Evolutionary conservation across 129 eudicot genomes (phyloP), one percentile per base, ranked within the genome.

Genomic region (Helianthus tuberosus): DNA sequence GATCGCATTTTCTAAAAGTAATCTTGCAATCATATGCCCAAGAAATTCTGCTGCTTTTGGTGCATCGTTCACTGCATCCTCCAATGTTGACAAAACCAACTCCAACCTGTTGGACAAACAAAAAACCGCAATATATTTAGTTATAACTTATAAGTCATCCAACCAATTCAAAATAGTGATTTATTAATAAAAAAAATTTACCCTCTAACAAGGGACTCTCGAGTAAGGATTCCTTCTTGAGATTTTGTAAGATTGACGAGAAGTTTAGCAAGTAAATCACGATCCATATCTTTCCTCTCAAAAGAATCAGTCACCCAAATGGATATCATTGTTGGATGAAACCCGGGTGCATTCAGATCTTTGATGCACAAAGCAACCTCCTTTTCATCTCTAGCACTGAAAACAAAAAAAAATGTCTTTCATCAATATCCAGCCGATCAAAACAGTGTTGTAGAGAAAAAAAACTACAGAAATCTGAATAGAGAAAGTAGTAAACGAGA

Each of bases 381-480:
- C 52, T 89, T 95, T 83, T 91, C 97, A 16, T 95, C 99, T 71
- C 91, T 91, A 1, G 87, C 90, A 82, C 99, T 95, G 85, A 76
- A 54, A 39, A 48, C 71, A 16, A 72, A 27, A 71, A 43, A 0
- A 67, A n/a, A 32, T 29, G 3, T 25, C 4, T 29, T n/a, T 13
- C 12, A 44, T 69, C 10, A 69, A 48, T 16, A 71, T 32, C 48
- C 25, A 20, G 38, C 43, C 44, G 12, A 13, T 60, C n/a, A 61
- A 35, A 15, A 6, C 7, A 32, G 9, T 11, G 32, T 39, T 39
- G 43, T 39, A 36, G n/a, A 7, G 3, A 1, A 20, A 62, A 25
- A 25, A 59, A 60, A 64, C 15, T 2, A 13, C 14, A 17, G 38
- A 6, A 27, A 27, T 27, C 32, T 27, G 23, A 27, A 27, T 27